These are phyloP conservation scores for Tuber brumale DNA, from an alignment of 495 filamentous ascomycete species.

Conservation along the genomic window DNA sequence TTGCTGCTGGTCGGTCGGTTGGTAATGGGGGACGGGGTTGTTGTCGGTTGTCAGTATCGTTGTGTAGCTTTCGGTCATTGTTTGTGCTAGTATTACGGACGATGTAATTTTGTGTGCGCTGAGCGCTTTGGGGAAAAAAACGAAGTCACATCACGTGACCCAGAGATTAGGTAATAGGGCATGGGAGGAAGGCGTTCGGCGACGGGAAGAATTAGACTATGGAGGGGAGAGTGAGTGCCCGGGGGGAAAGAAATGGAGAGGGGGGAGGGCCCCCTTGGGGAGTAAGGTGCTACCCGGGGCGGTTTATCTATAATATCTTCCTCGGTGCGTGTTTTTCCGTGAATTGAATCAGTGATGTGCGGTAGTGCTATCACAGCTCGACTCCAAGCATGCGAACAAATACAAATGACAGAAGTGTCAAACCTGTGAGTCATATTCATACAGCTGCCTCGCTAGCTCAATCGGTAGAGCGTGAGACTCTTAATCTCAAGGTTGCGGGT, in stretches of 20 bases:
- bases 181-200: neutral
- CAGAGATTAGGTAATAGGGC: neutral
- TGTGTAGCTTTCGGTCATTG: conserved; percentile 18
- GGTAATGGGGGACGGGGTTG: conserved; percentile 21
- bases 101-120: conserved; percentile 19
- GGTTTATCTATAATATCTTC: neutral
- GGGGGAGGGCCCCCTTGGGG: neutral
- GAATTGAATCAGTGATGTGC: neutral
- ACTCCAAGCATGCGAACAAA: neutral
- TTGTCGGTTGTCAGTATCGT: conserved; percentile 22
- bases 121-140: conserved; percentile 13
- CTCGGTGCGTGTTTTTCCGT: neutral
- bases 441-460: conserved; percentile 47
- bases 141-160: conserved; percentile 34
- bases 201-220: neutral
- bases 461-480: conserved; percentile 57
- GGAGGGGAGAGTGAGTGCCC: neutral
- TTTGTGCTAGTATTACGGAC: conserved; percentile 10
- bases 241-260: neutral
- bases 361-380: neutral
- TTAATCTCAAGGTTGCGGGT: conserved; percentile 56
- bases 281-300: neutral
- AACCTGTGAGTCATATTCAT: too few relatives aligned
- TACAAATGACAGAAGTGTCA: neutral
- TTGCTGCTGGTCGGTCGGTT: conserved; percentile 32